These are phyloP conservation scores for Corylus americana DNA, from an alignment of 306 rosid species.

Conservation along the genomic window DNA sequence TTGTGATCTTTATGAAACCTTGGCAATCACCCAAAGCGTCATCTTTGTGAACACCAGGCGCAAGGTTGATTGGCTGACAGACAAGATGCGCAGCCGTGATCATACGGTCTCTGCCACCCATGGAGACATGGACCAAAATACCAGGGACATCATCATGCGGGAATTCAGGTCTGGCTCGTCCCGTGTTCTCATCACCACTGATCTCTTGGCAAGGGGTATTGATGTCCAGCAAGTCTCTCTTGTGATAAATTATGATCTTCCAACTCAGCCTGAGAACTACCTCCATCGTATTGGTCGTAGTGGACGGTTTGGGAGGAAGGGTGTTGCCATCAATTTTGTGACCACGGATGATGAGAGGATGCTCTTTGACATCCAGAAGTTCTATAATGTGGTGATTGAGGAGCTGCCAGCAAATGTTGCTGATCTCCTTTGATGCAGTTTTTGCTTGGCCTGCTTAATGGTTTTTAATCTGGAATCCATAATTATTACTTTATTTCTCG, in stretches of 20 bases:
- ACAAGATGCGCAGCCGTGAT: constrained; percentile 65
- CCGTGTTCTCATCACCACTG: constrained; percentile 69
- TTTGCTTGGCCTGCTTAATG: constrained; percentile 27
- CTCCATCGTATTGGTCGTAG: constrained; percentile 76
- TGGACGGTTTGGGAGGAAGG: constrained; percentile 72
- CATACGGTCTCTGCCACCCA: constrained; percentile 74
- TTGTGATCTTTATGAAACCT: constrained; percentile 63
- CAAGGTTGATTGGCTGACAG: constrained; percentile 69
- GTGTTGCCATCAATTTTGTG: constrained; percentile 74
- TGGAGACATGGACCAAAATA: constrained; percentile 83
- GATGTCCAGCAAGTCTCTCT: constrained; percentile 75
- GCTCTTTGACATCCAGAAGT: constrained; percentile 65
- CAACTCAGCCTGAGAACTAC: constrained; percentile 72
- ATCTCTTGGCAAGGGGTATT: constrained; percentile 69
- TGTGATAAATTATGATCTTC: constrained; percentile 69
- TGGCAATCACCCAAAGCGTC: constrained; percentile 71
- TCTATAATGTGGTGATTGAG: constrained; percentile 59
- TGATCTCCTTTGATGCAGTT: constrained; percentile 59
- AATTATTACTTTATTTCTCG: constrained; percentile 24
- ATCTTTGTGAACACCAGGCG: constrained; percentile 74
- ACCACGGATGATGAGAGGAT: constrained; percentile 61
- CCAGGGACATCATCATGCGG: constrained; percentile 73
- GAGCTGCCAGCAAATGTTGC: constrained; percentile 75
- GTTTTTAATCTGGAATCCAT: constrained; percentile 35
- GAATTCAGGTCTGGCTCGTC: constrained; percentile 82